Evolutionary conservation across 306 rosid genomes (phyloP), one percentile per base, ranked within the genome.

Genomic region (Mucuna pruriens): DNA sequence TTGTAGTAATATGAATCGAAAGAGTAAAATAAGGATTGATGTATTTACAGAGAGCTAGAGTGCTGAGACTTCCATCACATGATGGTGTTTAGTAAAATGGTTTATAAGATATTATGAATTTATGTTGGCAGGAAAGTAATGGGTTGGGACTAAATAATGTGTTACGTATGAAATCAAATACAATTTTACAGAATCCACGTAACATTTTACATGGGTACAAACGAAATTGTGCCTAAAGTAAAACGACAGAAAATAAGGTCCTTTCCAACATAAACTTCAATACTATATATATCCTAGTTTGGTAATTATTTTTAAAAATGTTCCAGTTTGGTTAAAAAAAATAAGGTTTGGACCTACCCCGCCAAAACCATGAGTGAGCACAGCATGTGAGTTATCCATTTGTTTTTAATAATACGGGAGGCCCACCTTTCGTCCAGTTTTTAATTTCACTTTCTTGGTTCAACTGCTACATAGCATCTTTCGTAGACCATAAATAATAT

Each of bases 341-440:
- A 31, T 6, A 12, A 17, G 38, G 4, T 0, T 31, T 62, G 72
- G 33, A n/a, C 72, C 2, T 66, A 9, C 17, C n/a, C 6, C 31
- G 17, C 17, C n/a, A 9, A 31, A 64, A 46, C 55, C 38, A 13
- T 15, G 38, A 29, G 76, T 46, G 68, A 42, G 80, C 33, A 9
- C 33, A 55, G 71, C 86, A 78, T 80, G 80, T 72, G 83, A 70
- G 16, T 45, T 45, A 45, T 25, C 42, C 58, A 45, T 70, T 29
- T 22, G 9, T 22, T 39, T 65, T 39, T 39, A 19, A 40, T 40
- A 4, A n/a, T 20, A 67, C 0, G 26, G 17, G 11, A 40, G 49
- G 51, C 33, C 51, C 73, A 67, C 73, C 73, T 20, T 38, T 66
- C 3, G 15, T 38, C 10, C 31, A 66, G 39, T 17, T 66, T 6